Base-by-base conservation (phyloP, 1,284 basidiomycete genomes). In the Acaromyces ingoldii region DNA sequence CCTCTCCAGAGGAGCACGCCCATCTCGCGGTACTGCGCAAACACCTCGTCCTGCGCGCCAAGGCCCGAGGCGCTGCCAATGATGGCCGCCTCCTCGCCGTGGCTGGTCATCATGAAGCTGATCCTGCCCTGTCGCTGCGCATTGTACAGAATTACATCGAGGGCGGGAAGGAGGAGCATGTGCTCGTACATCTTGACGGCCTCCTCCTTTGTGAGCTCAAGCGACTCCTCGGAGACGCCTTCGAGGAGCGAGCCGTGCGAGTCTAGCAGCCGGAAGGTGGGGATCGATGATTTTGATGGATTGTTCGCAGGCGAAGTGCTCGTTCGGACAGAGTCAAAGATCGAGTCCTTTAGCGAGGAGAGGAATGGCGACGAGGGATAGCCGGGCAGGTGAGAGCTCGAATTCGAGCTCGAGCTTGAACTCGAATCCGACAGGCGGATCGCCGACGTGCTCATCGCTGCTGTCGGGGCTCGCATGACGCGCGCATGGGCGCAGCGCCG, bases 81-180 rank as follows among this genome's bases (percentile, higher is more conserved):
- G 36, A 95, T 85, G 0, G 90, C 86, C 3, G 88, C 91, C 80
- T 95, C 91, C 77, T 95, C 91, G 22, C 91, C 91, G 72, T 91
- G 79, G 30, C 62, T 65, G 13, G 69, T 72, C 72, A 90, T 89
- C 77, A 92, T 92, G 77, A 95, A 95, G 4, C 88, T 89, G 66
- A 92, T 91, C 70, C 91, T 89, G 25, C 91, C 91, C 76, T 95
- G 91, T 15, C 91, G 82, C 74, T 95, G 91, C 2, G 91, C 84
- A 68, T 91, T 92, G 78, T 91, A 89, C 19, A 95, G 80, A 24
- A 92, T 80, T 60, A 85, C 91, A 77, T 95, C 91, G 69, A 93
- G 80, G 30, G 85, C 83, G 0, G 91, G 91, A 36, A 93, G 79
- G 21, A 91, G 51, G 24, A 63, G 48, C 68, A 71, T 69, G 38